phyloP scores from a whole-genome alignment of 768 basidiomycete species.

The Pulveroboletus sp. region DNA sequence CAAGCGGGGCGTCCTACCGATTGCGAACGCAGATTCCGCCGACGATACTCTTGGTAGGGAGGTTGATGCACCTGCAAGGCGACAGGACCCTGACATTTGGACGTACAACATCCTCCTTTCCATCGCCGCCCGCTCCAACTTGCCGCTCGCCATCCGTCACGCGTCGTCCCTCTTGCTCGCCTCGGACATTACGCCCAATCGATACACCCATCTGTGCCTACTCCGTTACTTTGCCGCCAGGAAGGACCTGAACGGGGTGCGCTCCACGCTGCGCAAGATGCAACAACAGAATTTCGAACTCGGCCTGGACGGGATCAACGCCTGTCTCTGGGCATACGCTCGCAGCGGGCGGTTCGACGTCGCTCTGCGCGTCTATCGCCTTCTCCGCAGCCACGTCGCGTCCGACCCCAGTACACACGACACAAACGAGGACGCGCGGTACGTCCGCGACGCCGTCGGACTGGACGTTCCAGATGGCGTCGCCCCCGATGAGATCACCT shows the following conservation, averaged over 20 bases:
- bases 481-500: conserved; percentile 63
- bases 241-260: conserved; percentile 49
- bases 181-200: conserved; percentile 54
- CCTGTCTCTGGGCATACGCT: conserved; percentile 67
- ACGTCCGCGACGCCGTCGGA: conserved; percentile 41
- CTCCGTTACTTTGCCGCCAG: conserved; percentile 51
- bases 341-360: conserved; percentile 49
- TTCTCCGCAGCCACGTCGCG: conserved; percentile 52
- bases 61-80: neutral
- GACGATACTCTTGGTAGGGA: conserved; percentile 10
- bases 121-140: conserved; percentile 54
- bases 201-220: conserved; percentile 58
- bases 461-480: conserved; percentile 43
- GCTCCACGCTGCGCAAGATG: conserved; percentile 52
- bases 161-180: conserved; percentile 50
- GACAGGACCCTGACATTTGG: conserved; percentile 52
- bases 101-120: conserved; percentile 67
- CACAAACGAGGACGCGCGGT: conserved; percentile 32
- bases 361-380: conserved; percentile 57
- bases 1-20: conserved; percentile 49
- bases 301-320: conserved; percentile 64
- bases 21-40: conserved; percentile 1
- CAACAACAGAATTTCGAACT: conserved; percentile 46
- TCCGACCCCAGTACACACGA: conserved; percentile 36
- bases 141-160: conserved; percentile 42